Percentiles rank a stretch among this genome's conserved stretches.
Conservation (phyloP, 1,139 yeast genomes). For the Saccharomycopsis crataegensis region DNA sequence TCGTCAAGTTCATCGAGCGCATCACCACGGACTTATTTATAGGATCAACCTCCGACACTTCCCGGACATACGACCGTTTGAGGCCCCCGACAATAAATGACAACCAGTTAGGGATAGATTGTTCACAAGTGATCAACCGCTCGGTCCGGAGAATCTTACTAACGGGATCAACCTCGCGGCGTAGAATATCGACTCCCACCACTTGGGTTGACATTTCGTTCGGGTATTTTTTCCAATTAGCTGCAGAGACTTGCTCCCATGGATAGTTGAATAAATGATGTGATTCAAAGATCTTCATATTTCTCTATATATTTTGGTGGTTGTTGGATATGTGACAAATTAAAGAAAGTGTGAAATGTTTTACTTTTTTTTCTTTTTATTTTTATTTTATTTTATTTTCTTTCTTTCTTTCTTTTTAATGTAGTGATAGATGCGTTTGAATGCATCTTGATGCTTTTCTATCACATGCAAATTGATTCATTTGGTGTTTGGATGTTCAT, state of each 20-base stretch:
- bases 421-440: too few relatives aligned
- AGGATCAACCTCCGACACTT: slow-evolving; percentile 79
- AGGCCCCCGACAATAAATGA: slow-evolving; percentile 65
- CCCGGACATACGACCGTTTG: slow-evolving; percentile 75
- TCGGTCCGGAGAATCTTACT: slow-evolving; percentile 67
- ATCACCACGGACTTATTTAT: slow-evolving; percentile 55
- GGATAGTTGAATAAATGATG: slow-evolving; percentile 67
- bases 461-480: too few relatives aligned
- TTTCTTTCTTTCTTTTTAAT: too few relatives aligned
- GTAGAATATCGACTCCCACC: slow-evolving; percentile 84
- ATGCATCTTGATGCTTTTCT: too few relatives aligned
- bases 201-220: slow-evolving; percentile 90
- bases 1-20: slow-evolving; percentile 84
- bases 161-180: slow-evolving; percentile 55
- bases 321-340: too few relatives aligned
- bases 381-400: too few relatives aligned
- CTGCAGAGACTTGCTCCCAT: slow-evolving; percentile 94
- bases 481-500: too few relatives aligned
- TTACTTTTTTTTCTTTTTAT: too few relatives aligned
- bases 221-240: slow-evolving; percentile 96
- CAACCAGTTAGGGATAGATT: slow-evolving; percentile 81
- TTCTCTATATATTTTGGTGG: too few relatives aligned
- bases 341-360: too few relatives aligned
- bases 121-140: slow-evolving; percentile 83
- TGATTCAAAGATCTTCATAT: slow-evolving; percentile 73